These are phyloP conservation scores for Xylariomycetidae sp. DNA, from an alignment of 2,329 filamentous ascomycete species.

Conservation along the genomic window DNA sequence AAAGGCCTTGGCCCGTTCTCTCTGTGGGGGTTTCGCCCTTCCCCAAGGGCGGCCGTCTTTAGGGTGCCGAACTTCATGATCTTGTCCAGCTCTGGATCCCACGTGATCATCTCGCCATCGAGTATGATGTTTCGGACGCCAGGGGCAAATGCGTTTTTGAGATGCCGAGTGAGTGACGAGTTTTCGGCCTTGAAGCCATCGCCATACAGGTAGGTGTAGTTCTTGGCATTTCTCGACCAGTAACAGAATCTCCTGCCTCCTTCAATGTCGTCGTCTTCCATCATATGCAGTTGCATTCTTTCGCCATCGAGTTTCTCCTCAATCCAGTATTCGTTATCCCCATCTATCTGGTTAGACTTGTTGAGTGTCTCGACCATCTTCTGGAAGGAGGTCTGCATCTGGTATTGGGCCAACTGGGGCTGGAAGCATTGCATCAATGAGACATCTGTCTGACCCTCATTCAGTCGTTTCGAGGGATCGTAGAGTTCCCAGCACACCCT, in stretches of 20 bases:
- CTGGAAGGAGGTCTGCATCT: constrained; percentile 72
- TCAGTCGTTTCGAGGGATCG: constrained; percentile 67
- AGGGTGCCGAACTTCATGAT: constrained; percentile 88
- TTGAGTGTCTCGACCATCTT: constrained; percentile 67
- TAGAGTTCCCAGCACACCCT: constrained; percentile 92
- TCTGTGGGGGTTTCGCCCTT: constrained; percentile 68
- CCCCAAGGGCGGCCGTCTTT: constrained; percentile 81
- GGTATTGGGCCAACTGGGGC: constrained; percentile 89
- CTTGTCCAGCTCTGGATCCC: constrained; percentile 81
- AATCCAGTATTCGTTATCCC: constrained; percentile 84
- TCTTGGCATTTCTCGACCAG: constrained; percentile 94
- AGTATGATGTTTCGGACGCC: constrained; percentile 83
- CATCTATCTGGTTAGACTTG: constrained; percentile 51
- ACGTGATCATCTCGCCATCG: constrained; percentile 98
- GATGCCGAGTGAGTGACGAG: constrained; percentile 73
- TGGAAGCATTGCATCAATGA: constrained; percentile 92
- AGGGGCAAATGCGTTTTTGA: constrained; percentile 70
- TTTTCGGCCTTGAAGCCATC: constrained; percentile 67
- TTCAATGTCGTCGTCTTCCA: constrained; percentile 59
- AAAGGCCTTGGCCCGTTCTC: constrained; percentile 66
- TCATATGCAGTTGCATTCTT: constrained; percentile 94
- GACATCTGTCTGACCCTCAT: constrained; percentile 70
- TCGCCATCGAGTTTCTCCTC: constrained; percentile 98
- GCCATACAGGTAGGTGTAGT: constrained; percentile 94
- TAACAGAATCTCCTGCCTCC: constrained; percentile 76